These are phyloP conservation scores for Detonula confervacea DNA, from an alignment of 352 stramenopile species.

Conservation along the genomic window DNA sequence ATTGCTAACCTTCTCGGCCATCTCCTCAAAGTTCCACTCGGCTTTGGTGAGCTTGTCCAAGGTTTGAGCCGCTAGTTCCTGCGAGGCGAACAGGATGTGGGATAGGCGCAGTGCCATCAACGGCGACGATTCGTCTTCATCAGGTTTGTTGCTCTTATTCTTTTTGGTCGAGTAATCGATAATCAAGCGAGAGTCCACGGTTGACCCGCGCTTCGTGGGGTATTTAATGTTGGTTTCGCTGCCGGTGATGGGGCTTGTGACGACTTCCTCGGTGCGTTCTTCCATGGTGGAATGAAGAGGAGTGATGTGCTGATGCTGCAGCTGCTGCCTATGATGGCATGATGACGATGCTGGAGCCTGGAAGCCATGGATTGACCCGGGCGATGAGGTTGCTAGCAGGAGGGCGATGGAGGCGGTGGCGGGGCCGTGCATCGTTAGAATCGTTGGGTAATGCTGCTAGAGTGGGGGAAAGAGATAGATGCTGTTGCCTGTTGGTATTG, in stretches of 20 bases:
- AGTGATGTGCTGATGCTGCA: too few species aligned
- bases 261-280: conserved; percentile 9
- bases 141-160: conserved; percentile 16
- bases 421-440: conserved; percentile 1
- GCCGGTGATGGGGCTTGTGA: conserved; percentile 23
- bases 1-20: conserved; percentile 72
- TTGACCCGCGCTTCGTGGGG: conserved; percentile 67
- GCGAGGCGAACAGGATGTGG: conserved; percentile 81
- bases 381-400: not conserved
- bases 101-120: conserved; percentile 70
- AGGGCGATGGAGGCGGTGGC: conserved; percentile 17
- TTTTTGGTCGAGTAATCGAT: conserved; percentile 43
- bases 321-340: too few species aligned
- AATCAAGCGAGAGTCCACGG: conserved; percentile 79
- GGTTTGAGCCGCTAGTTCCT: conserved; percentile 65
- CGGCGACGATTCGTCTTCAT: conserved; percentile 43
- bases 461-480: too few species aligned
- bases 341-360: not conserved
- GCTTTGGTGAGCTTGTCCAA: conserved; percentile 45
- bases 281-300: conserved; percentile 4
- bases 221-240: conserved; percentile 70
- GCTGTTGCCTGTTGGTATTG: too few species aligned
- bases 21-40: conserved; percentile 68
- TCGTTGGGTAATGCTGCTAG: not conserved
- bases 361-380: conserved; percentile 9